A percentile compares a stretch with the other conserved stretches of the same genome.
Evolutionary conservation across 352 stramenopile species (phyloP).

Genomic region (Phytophthora pluvialis): DNA sequence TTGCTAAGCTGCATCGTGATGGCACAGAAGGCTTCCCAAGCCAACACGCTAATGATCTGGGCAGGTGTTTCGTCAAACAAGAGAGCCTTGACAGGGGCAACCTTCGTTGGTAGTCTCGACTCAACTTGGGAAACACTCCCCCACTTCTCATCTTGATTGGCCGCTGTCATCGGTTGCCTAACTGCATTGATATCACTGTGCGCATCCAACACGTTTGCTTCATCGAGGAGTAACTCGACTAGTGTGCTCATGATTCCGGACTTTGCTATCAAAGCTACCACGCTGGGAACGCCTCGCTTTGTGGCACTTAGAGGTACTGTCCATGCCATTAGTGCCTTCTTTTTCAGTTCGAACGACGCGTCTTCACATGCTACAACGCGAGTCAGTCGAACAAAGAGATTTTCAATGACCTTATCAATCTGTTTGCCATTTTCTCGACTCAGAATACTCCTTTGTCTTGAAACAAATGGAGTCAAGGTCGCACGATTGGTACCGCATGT

Average conservation of each 20-base stretch:
- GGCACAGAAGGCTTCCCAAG: conserved; percentile 44
- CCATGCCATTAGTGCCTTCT: conserved; percentile 55
- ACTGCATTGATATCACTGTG: conserved; percentile 17
- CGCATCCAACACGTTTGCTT: conserved; percentile 29
- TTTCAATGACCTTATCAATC: conserved; percentile 48
- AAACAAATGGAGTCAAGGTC: not conserved
- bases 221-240: conserved; percentile 35
- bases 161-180: not conserved
- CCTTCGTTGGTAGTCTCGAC: conserved; percentile 20
- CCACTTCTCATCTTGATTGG: conserved; percentile 10
- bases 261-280: conserved; percentile 34
- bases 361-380: conserved; percentile 51
- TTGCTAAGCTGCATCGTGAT: conserved; percentile 40
- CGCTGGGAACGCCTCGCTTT: conserved; percentile 1
- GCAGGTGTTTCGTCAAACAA: conserved; percentile 31
- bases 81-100: conserved; percentile 22
- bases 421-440: conserved; percentile 10
- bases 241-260: conserved; percentile 35
- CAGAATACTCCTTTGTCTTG: not conserved
- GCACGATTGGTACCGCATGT: conserved; percentile 2
- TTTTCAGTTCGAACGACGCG: conserved; percentile 46
- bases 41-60: conserved; percentile 36
- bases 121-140: not conserved
- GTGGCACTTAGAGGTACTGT: conserved; percentile 24
- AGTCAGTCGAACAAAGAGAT: conserved; percentile 56